These are phyloP conservation scores for Kodamaea kaohsiungensis DNA, from an alignment of 805 yeast species.

Conservation along the genomic window DNA sequence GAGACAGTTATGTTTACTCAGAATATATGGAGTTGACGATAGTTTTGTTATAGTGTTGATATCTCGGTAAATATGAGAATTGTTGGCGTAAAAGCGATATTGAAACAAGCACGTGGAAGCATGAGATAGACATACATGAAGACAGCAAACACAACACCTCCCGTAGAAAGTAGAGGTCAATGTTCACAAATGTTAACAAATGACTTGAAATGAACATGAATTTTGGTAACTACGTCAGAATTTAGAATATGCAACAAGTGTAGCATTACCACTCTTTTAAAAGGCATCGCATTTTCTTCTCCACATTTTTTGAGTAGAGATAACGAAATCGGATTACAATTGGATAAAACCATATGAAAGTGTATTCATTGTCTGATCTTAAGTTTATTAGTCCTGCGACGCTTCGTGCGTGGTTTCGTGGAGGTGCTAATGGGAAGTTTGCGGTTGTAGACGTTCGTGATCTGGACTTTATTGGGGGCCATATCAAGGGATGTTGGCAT, in stretches of 20 bases:
- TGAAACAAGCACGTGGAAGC: no score
- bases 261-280: neutral
- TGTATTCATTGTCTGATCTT: constrained; percentile 39
- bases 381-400: constrained; percentile 48
- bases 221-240: neutral
- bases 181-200: no score
- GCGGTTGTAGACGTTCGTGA: constrained; percentile 85
- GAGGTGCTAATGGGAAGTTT: constrained; percentile 41
- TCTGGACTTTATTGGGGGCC: constrained; percentile 78
- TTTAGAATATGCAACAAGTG: neutral
- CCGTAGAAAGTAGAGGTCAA: no score
- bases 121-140: no score
- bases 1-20: no score
- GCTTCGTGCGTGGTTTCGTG: constrained; percentile 48
- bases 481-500: constrained; percentile 56
- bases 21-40: no score
- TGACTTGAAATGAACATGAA: no score
- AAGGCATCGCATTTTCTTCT: neutral
- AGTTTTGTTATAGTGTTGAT: no score
- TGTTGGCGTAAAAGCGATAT: no score
- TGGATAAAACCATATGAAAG: neutral
- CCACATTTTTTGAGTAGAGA: neutral
- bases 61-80: no score
- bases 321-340: neutral
- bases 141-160: no score